Evolutionary conservation across 768 basidiomycete genomes (phyloP), one percentile per base, ranked within the genome.

Genomic region (Tulasnella sp.): DNA sequence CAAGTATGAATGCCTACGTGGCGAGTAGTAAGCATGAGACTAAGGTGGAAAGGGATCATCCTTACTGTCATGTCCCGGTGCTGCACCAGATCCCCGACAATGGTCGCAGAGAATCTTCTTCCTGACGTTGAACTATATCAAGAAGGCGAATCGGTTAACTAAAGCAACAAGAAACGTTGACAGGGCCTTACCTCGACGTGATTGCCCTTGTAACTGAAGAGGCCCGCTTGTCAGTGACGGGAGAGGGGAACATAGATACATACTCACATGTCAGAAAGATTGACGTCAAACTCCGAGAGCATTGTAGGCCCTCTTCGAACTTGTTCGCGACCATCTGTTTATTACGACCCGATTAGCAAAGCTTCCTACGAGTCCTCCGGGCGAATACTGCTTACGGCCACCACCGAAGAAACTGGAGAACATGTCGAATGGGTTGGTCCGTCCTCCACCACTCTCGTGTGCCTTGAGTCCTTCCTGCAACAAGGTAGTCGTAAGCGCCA

Each of bases 21-120:
- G 31, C 40, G 72, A 34, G 74, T 31, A 31, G 37, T 94, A 93
- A 77, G 97, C 89, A 50, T 97, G 97, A 75, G 91, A 88, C 97
- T 97, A 78, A 90, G 89, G 84, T 97, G 98, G 16, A 90, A 90
- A 3, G 90, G 85, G 85, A 16, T 98, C 98, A 22, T 90, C 89
- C 84, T 95, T 94, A 75, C 98, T 94, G 84, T 98, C 95, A 9
- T 90, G 86, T 80, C 96, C 94, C 0, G 95, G 94, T 1, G 96
- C 94, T 0, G 98, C 98, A 34, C 98, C 98, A 0, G 95, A 92
- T 34, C 98, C 98, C 84, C 96, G 93, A 87, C 98, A 99, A 85
- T 98, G 95, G 86, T 98, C 96, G 84, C 98, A 99, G 24, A 99
- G 92, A 48, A 97, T 91, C 77, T 92, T 91, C 85, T 97, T 97